phyloP scores from a whole-genome alignment of 2,329 filamentous ascomycete genomes.

The Aspergillus vadensis region DNA sequence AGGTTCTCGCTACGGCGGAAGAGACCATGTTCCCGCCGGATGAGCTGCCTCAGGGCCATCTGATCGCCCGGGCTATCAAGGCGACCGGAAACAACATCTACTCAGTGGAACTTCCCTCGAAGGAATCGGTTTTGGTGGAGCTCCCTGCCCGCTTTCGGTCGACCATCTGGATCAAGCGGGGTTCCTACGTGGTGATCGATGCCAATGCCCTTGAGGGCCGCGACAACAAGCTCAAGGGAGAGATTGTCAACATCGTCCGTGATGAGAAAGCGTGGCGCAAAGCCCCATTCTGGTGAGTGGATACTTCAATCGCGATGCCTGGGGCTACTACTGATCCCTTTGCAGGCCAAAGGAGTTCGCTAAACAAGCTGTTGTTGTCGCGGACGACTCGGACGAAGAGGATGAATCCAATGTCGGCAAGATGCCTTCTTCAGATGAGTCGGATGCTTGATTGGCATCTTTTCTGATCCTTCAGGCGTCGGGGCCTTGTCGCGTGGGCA shows the following conservation, averaged over 20 bases:
- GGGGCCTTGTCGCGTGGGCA: neutral
- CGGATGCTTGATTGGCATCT: constrained; percentile 60
- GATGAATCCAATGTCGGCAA: constrained; percentile 80
- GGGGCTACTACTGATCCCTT: constrained; percentile 17
- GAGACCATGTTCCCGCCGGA: constrained; percentile 66
- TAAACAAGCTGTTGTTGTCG: constrained; percentile 63
- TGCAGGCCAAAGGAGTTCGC: constrained; percentile 76
- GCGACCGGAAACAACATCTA: constrained; percentile 90
- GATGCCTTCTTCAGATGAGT: constrained; percentile 80
- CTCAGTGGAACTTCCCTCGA: constrained; percentile 70
- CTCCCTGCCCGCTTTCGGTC: constrained; percentile 83
- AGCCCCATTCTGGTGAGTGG: constrained; percentile 74
- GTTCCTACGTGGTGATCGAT: constrained; percentile 84
- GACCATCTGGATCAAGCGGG: constrained; percentile 89
- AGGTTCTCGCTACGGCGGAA: constrained; percentile 74
- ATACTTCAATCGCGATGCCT: neutral
- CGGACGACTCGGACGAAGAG: constrained; percentile 73
- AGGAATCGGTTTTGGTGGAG: constrained; percentile 71
- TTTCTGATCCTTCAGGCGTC: neutral
- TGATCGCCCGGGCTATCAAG: constrained; percentile 75
- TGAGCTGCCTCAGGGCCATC: constrained; percentile 53
- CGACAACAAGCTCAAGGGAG: constrained; percentile 77
- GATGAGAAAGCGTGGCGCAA: constrained; percentile 94
- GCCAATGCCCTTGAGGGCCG: constrained; percentile 64
- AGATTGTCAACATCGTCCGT: constrained; percentile 89